Evolutionary conservation across 139 green algal species (phyloP).

Genomic region (Ettlia oleoabundans): DNA sequence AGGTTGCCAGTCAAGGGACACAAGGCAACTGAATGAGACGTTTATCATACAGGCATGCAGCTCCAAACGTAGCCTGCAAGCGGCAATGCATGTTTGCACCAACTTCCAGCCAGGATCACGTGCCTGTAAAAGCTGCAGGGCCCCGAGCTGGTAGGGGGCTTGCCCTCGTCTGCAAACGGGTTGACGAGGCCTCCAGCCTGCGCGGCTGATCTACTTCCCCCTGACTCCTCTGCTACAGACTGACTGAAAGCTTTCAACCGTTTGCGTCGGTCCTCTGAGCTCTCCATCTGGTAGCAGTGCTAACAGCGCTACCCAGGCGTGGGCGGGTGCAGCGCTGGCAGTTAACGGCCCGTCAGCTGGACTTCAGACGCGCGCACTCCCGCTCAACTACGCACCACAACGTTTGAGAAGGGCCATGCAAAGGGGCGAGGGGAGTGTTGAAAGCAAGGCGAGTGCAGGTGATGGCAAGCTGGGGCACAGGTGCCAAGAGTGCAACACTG

Average conservation of each 20-base stretch:
- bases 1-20: not conserved
- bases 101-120: not conserved
- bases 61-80: too few species aligned
- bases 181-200: slow-evolving; percentile 7
- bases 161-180: slow-evolving; percentile 18
- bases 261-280: slow-evolving; percentile 36
- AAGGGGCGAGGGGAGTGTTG: too few species aligned
- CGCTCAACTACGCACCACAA: too few species aligned
- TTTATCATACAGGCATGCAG: not conserved
- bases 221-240: not conserved
- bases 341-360: too few species aligned
- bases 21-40: not conserved
- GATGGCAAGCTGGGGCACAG: too few species aligned
- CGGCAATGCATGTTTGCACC: not conserved
- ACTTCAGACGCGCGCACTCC: too few species aligned
- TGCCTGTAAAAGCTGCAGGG: slow-evolving; percentile 37
- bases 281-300: not conserved
- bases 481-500: too few species aligned
- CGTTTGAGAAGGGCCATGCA: too few species aligned
- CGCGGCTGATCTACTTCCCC: not conserved
- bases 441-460: too few species aligned
- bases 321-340: too few species aligned
- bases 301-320: not conserved
- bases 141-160: not conserved
- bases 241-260: slow-evolving; percentile 34